phyloP scores from a whole-genome alignment of 2,329 filamentous ascomycete species.

The Aspergillus sp. region DNA sequence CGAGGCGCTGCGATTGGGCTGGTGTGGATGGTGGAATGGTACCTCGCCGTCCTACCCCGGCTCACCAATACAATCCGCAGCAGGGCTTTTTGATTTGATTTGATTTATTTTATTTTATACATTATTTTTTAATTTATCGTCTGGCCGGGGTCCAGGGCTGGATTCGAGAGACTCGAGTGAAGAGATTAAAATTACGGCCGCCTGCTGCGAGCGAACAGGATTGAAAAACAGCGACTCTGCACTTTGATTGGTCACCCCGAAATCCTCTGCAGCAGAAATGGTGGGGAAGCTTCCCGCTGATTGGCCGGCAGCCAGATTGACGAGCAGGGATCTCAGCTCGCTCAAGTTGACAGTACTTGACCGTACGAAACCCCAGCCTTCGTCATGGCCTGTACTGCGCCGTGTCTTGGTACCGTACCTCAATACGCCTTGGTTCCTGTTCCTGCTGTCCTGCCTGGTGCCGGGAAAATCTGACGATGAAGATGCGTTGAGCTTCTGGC shows the following conservation, averaged over 20 bases:
- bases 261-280: conserved; percentile 16
- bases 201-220: conserved; percentile 11
- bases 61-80: not conserved
- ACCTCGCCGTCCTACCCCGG: conserved; percentile 9
- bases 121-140: not conserved
- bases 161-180: conserved; percentile 6
- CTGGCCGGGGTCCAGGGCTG: conserved; percentile 4
- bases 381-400: conserved; percentile 19
- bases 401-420: not conserved
- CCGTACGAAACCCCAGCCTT: conserved; percentile 6
- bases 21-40: conserved; percentile 4
- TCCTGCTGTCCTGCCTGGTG: not conserved
- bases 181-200: conserved; percentile 9
- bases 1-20: not conserved
- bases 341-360: conserved; percentile 11
- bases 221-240: conserved; percentile 18
- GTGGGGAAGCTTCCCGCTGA: conserved; percentile 26
- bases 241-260: conserved; percentile 17
- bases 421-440: not conserved
- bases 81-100: not conserved
- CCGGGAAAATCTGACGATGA: not conserved
- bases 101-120: not conserved
- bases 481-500: not conserved
- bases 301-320: conserved; percentile 33
- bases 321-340: conserved; percentile 25